Percentiles rank a stretch among this genome's conserved stretches.
phyloP scores from a whole-genome alignment of 176 grass and related monocot genomes.

The Oropetium thomaeum region DNA sequence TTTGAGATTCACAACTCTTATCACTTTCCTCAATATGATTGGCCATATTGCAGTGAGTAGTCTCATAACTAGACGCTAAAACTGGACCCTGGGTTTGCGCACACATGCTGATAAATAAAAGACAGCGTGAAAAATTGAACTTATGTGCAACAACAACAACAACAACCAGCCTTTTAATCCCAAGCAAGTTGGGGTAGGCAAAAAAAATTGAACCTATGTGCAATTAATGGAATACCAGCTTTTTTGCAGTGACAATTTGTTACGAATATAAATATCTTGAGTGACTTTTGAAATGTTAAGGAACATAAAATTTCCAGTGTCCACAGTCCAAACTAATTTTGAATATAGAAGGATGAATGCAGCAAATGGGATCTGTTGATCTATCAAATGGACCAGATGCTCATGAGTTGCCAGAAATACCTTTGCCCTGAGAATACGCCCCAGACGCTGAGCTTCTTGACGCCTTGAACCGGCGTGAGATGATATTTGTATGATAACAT shows the following conservation, averaged over 20 bases:
- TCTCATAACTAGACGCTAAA: slow-evolving; percentile 5
- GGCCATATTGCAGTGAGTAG: neutral
- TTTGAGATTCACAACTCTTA: slow-evolving; percentile 3
- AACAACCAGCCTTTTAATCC: too few relatives aligned
- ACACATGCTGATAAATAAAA: neutral
- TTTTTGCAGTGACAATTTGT: neutral
- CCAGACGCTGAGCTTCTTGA: slow-evolving; percentile 98
- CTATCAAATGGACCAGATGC: neutral
- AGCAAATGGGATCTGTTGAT: slow-evolving; percentile 4
- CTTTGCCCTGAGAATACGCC: slow-evolving; percentile 99
- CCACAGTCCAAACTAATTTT: neutral
- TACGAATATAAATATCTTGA: neutral
- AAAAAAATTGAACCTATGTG: neutral
- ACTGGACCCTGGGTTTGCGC: neutral
- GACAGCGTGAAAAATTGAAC: neutral
- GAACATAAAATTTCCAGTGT: neutral
- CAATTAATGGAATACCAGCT: slow-evolving; percentile 5
- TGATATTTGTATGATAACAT: slow-evolving; percentile 98
- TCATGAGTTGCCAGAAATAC: slow-evolving; percentile 23
- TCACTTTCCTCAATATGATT: neutral
- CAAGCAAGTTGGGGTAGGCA: too few relatives aligned
- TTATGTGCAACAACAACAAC: too few relatives aligned
- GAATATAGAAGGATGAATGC: slow-evolving; percentile 8
- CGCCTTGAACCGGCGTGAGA: slow-evolving; percentile 95
- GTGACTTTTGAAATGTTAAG: neutral